These are phyloP conservation scores for Rugosomyces carneus DNA, from an alignment of 1,284 basidiomycete species.

Conservation along the genomic window DNA sequence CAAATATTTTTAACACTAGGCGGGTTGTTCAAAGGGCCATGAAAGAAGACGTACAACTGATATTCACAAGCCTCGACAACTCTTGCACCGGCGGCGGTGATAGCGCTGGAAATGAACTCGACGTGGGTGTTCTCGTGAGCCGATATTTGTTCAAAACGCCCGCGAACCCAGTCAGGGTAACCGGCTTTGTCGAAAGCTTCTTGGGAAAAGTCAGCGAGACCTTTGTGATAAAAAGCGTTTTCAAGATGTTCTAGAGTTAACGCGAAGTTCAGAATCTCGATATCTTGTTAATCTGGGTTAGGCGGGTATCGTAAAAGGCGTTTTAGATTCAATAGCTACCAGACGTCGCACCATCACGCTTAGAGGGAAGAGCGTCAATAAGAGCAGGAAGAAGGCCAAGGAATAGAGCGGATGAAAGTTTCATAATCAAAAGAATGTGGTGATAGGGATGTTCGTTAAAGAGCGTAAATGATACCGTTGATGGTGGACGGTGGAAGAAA, in stretches of 20 bases:
- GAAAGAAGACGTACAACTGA: slow-evolving; percentile 37
- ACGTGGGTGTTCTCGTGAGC: slow-evolving; percentile 43
- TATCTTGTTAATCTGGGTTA: slow-evolving; percentile 5
- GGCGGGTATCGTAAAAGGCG: neutral
- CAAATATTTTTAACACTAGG: slow-evolving; percentile 2
- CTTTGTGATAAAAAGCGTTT: slow-evolving; percentile 31
- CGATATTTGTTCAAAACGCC: slow-evolving; percentile 40
- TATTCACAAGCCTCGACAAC: slow-evolving; percentile 41
- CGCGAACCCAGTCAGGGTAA: slow-evolving; percentile 34
- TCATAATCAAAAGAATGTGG: slow-evolving; percentile 8
- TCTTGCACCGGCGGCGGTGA: slow-evolving; percentile 19
- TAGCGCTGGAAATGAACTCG: slow-evolving; percentile 17
- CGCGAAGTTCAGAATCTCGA: slow-evolving; percentile 32
- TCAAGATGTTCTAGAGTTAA: slow-evolving; percentile 52
- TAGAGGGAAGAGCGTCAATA: slow-evolving; percentile 6
- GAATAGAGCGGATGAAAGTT: neutral
- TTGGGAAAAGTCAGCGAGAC: slow-evolving; percentile 33
- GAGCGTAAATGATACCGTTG: neutral
- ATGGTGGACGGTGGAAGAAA: slow-evolving; percentile 2
- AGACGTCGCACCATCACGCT: slow-evolving; percentile 1
- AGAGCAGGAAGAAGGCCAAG: slow-evolving; percentile 2
- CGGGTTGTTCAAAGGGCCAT: slow-evolving; percentile 1
- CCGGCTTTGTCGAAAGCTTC: slow-evolving; percentile 39
- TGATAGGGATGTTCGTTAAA: slow-evolving; percentile 3
- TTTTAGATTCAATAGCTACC: neutral